Evolutionary conservation across 2,329 filamentous ascomycete species (phyloP).

Genomic region (Ophioceras dolichostomum): DNA sequence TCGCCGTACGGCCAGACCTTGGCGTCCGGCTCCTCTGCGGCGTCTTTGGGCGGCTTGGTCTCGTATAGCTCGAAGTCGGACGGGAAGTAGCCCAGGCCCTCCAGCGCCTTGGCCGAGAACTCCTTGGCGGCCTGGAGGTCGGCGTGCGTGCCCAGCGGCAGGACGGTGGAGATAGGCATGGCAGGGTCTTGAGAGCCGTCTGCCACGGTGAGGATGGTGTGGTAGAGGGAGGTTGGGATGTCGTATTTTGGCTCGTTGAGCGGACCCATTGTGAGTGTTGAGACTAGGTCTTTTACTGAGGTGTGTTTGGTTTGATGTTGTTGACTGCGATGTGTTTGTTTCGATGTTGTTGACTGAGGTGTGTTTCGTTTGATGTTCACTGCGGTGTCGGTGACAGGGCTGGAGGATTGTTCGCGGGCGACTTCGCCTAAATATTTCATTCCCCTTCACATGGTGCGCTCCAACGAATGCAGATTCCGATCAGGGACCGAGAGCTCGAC

Average conservation of each 20-base stretch:
- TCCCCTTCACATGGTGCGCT: no score
- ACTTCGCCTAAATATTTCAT: no score
- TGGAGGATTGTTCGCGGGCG: no score
- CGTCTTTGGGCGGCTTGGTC: conserved; percentile 4
- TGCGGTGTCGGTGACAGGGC: neutral
- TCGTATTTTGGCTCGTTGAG: neutral
- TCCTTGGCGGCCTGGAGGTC: conserved; percentile 21
- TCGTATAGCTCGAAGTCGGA: conserved; percentile 23
- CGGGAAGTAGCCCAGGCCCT: conserved; percentile 20
- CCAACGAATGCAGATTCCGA: no score
- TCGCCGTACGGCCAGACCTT: conserved; percentile 23
- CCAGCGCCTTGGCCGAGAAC: conserved; percentile 19
- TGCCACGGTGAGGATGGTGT: conserved; percentile 16
- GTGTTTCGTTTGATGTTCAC: neutral
- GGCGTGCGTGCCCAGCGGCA: conserved; percentile 25
- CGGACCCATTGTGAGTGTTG: no score
- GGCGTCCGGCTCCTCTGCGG: conserved; percentile 3
- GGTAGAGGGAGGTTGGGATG: conserved; percentile 9
- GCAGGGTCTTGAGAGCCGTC: conserved; percentile 11
- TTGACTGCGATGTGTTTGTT: no score
- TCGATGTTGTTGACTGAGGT: neutral
- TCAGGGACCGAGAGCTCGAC: no score
- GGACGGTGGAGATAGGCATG: conserved; percentile 15
- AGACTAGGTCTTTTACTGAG: no score
- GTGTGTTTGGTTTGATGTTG: no score